A percentile compares a stretch with the other conserved stretches of the same genome.
These are phyloP conservation scores for Yarrowia bubula DNA, from an alignment of 805 yeast species.

Conservation along the genomic window DNA sequence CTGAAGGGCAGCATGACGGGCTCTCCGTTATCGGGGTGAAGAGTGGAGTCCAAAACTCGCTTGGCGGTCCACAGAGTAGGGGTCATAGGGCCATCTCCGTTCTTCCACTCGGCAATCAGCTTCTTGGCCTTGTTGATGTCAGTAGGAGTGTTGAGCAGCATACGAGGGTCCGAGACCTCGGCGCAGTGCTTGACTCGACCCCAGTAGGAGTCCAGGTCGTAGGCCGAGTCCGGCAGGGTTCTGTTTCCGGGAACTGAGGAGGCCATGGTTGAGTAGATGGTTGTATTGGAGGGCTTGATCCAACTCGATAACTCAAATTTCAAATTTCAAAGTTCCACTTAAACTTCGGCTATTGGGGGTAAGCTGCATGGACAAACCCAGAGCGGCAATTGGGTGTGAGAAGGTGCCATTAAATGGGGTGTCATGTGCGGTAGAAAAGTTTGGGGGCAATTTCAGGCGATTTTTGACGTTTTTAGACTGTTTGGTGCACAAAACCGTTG, in stretches of 20 bases:
- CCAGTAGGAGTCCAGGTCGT: slow-evolving; percentile 78
- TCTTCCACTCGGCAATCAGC: slow-evolving; percentile 66
- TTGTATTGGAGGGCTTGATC: not conserved
- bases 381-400: not conserved
- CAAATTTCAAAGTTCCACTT: slow-evolving; percentile 5
- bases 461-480: not conserved
- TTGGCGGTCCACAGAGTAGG: slow-evolving; percentile 89
- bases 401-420: no score
- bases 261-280: slow-evolving; percentile 55
- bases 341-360: slow-evolving; percentile 19
- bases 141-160: slow-evolving; percentile 67
- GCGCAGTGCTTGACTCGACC: slow-evolving; percentile 96
- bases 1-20: slow-evolving; percentile 90
- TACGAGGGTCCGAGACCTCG: slow-evolving; percentile 86
- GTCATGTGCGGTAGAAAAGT: no score
- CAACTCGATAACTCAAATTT: slow-evolving; percentile 8
- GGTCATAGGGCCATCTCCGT: slow-evolving; percentile 66
- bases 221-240: slow-evolving; percentile 73
- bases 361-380: slow-evolving; percentile 1
- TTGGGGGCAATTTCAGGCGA: not conserved
- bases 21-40: slow-evolving; percentile 96
- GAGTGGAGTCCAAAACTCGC: slow-evolving; percentile 80
- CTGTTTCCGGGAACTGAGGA: slow-evolving; percentile 82
- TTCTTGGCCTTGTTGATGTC: slow-evolving; percentile 65
- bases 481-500: not conserved